Conservation (phyloP, 2,329 filamentous ascomycete species). For the Endothia cerciana region DNA sequence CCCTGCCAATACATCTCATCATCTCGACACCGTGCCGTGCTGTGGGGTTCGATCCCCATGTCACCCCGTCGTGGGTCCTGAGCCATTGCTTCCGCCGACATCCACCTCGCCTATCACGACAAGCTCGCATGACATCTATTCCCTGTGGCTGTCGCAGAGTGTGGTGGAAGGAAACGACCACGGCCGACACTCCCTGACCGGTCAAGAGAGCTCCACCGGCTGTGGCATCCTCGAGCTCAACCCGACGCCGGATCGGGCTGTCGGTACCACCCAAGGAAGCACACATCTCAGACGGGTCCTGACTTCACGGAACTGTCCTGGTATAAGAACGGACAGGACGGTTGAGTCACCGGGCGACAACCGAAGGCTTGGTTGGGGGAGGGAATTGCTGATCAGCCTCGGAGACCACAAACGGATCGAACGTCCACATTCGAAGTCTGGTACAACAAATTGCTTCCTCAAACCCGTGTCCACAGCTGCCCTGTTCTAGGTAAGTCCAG, state of each 20-base stretch:
- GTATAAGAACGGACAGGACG: too few relatives aligned
- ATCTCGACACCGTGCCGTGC: constrained; percentile 4
- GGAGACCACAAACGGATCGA: not conserved
- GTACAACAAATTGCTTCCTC: constrained; percentile 14
- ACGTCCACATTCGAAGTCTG: constrained; percentile 14
- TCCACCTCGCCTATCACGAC: not conserved
- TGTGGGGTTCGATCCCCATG: constrained; percentile 7
- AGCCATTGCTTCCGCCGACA: not conserved
- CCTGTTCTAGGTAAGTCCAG: constrained; percentile 17
- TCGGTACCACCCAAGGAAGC: not conserved
- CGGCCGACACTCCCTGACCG: not conserved
- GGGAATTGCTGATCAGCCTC: not conserved
- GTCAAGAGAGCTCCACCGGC: not conserved
- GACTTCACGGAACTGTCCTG: too few relatives aligned
- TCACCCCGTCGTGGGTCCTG: constrained; percentile 5
- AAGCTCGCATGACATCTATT: not conserved
- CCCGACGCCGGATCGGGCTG: not conserved
- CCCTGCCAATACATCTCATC: constrained; percentile 21
- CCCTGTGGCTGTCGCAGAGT: constrained; percentile 3
- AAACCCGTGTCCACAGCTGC: constrained; percentile 9
- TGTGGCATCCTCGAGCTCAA: not conserved
- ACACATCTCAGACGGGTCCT: not conserved
- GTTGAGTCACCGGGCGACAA: not conserved
- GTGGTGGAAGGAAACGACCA: not conserved
- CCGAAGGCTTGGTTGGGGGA: not conserved